phyloP scores from a whole-genome alignment of 306 rosid genomes.

The Rosa lucieae region DNA sequence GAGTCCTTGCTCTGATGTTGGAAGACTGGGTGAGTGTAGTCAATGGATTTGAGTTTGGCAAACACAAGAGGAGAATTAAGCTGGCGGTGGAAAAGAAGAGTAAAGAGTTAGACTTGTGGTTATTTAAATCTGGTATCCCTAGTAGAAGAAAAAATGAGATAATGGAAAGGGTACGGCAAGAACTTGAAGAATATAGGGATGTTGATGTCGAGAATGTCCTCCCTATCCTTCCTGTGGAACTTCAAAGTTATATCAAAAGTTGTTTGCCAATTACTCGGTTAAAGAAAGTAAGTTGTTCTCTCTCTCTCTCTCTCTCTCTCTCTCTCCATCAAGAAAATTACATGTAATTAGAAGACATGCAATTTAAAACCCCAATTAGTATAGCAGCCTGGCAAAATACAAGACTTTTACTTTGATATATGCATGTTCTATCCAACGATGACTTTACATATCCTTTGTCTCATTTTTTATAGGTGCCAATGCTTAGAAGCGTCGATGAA shows the following conservation, averaged over 20 bases:
- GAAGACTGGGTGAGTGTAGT: background rate
- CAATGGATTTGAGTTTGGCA: background rate
- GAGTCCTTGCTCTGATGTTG: background rate
- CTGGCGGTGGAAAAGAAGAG: background rate
- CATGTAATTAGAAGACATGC: too few relatives aligned
- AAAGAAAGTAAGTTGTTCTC: background rate
- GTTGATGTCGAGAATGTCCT: background rate
- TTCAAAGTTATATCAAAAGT: background rate
- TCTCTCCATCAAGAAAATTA: too few relatives aligned
- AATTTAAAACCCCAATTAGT: too few relatives aligned
- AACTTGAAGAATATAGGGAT: background rate
- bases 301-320: too few relatives aligned
- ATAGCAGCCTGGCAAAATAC: too few relatives aligned
- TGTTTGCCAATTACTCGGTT: background rate
- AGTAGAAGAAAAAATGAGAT: background rate
- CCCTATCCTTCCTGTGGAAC: background rate
- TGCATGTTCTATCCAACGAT: too few relatives aligned
- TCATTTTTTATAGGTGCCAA: too few relatives aligned
- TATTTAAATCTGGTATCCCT: background rate
- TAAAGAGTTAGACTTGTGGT: background rate
- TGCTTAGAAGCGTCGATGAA: too few relatives aligned
- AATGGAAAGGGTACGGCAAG: background rate
- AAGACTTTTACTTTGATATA: too few relatives aligned
- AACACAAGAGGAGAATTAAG: constrained; percentile 11
- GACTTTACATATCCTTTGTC: too few relatives aligned